phyloP scores from a whole-genome alignment of 306 rosid genomes.

The Cicer cuneatum region DNA sequence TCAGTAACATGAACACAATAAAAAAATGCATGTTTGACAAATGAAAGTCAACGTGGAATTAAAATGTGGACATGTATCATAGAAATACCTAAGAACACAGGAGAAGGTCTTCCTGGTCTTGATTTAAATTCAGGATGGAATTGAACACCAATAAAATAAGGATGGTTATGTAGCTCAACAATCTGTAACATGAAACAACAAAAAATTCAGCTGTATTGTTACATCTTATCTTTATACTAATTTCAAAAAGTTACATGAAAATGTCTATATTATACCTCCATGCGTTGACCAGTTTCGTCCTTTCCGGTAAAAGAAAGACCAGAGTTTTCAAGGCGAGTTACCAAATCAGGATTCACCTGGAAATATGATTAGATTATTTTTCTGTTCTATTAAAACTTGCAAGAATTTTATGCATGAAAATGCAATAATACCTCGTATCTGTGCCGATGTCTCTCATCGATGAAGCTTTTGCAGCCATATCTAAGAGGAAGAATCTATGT shows the following conservation, averaged over 20 bases:
- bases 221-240: conserved; percentile 6
- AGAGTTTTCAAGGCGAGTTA: conserved; percentile 64
- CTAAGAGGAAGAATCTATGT: conserved; percentile 45
- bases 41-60: conserved; percentile 25
- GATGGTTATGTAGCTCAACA: conserved; percentile 85
- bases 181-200: conserved; percentile 55
- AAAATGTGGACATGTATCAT: neutral
- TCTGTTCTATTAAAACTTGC: conserved; percentile 19
- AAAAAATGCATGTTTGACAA: neutral
- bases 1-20: no score
- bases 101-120: conserved; percentile 86
- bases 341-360: conserved; percentile 86
- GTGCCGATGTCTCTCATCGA: conserved; percentile 87
- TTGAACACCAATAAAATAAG: conserved; percentile 86
- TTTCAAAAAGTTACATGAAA: neutral
- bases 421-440: conserved; percentile 77
- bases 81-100: conserved; percentile 76
- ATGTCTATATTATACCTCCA: conserved; percentile 61
- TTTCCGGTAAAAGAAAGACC: conserved; percentile 80
- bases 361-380: conserved; percentile 41
- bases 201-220: conserved; percentile 20
- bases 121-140: conserved; percentile 96
- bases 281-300: conserved; percentile 79
- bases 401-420: conserved; percentile 15
- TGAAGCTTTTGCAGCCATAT: conserved; percentile 63